Conservation (phyloP, 495 filamentous ascomycete species). For the Xanthoparmelia taractica region DNA sequence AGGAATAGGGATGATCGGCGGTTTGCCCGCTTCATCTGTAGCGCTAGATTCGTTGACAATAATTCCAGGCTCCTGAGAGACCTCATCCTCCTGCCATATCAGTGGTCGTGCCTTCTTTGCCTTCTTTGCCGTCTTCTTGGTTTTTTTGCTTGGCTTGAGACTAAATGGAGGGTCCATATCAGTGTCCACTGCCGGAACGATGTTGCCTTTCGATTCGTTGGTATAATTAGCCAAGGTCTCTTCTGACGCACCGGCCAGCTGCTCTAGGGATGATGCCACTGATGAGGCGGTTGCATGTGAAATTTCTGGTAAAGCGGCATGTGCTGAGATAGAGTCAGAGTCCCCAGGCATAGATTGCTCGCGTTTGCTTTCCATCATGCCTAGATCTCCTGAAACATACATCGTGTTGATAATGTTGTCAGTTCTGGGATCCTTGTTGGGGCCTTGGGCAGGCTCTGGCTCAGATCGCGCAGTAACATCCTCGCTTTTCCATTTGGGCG, state of each 20-base stretch:
- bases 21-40: background rate
- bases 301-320: background rate
- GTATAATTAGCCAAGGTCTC: background rate
- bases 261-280: background rate
- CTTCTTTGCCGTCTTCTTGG: conserved; percentile 30
- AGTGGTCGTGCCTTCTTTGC: conserved; percentile 10
- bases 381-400: background rate
- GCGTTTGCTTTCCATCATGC: background rate
- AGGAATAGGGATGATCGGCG: background rate
- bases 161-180: background rate
- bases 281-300: background rate
- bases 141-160: conserved; percentile 26
- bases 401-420: background rate
- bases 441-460: conserved; percentile 14
- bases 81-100: background rate
- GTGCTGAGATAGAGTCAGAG: background rate
- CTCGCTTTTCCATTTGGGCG: conserved; percentile 28
- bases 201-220: background rate
- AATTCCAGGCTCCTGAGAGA: background rate
- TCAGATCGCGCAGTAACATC: conserved; percentile 13
- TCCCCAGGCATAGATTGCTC: background rate
- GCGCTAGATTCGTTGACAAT: background rate
- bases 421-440: background rate
- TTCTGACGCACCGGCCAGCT: background rate
- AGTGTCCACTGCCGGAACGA: background rate